A percentile compares a stretch with the other conserved stretches of the same genome.
Evolutionary conservation across 495 filamentous ascomycete species (phyloP).

Genomic region (Glarea lozoyensis): DNA sequence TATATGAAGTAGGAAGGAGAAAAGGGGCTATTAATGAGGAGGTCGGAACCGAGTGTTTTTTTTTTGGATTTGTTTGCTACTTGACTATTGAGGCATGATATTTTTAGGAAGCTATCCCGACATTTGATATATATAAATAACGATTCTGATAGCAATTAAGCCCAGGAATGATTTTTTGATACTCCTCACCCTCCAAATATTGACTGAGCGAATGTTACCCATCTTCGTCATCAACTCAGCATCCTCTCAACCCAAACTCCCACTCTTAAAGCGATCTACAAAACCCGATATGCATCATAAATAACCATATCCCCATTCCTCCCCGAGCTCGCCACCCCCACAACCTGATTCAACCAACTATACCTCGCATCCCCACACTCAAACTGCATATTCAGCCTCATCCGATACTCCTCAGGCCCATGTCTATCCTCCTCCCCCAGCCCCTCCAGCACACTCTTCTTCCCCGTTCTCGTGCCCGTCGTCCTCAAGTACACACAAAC

Average conservation of each 20-base stretch:
- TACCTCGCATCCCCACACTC: conserved; percentile 1
- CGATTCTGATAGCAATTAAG: too few relatives aligned
- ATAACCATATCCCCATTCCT: conserved; percentile 3
- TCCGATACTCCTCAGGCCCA: conserved; percentile 1
- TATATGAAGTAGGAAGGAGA: too few relatives aligned
- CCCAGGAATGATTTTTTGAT: too few relatives aligned
- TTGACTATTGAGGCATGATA: too few relatives aligned
- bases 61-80: too few relatives aligned
- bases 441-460: not conserved
- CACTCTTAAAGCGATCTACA: not conserved
- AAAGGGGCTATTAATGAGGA: too few relatives aligned
- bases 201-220: not conserved
- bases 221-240: not conserved
- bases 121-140: too few relatives aligned
- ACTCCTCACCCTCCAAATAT: too few relatives aligned
- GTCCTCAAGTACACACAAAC: conserved; percentile 1
- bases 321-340: conserved; percentile 2
- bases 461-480: conserved; percentile 1
- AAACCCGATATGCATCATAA: conserved; percentile 5
- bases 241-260: not conserved
- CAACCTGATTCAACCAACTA: conserved; percentile 4
- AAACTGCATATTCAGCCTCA: conserved; percentile 1
- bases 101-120: too few relatives aligned
- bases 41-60: too few relatives aligned
- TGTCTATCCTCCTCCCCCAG: conserved; percentile 4